A percentile compares a stretch with the other conserved stretches of the same genome.
These are phyloP conservation scores for Amanita polypyramis DNA, from an alignment of 768 basidiomycete species.

Conservation along the genomic window DNA sequence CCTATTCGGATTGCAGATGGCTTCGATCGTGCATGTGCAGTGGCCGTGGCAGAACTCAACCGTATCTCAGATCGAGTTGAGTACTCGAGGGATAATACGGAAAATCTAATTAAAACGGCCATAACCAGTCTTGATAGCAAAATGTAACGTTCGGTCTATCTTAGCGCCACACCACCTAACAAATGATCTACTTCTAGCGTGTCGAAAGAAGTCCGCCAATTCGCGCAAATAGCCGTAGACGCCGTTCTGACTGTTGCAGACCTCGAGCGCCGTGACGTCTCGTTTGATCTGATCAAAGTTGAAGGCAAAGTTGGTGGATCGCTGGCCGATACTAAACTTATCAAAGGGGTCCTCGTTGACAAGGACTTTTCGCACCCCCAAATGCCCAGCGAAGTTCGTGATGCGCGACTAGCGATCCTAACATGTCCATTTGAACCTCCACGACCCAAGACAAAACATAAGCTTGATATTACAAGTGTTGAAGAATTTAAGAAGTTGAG, in stretches of 20 bases:
- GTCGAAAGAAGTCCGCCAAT: slow-evolving; percentile 91
- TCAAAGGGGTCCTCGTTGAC: slow-evolving; percentile 97
- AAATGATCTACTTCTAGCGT: slow-evolving; percentile 45
- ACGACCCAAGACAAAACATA: slow-evolving; percentile 98
- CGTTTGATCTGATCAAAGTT: slow-evolving; percentile 98
- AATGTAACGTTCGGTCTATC: slow-evolving; percentile 50
- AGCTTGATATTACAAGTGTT: slow-evolving; percentile 92
- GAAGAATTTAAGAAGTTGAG: slow-evolving; percentile 95
- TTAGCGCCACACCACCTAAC: neutral
- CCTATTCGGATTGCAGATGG: slow-evolving; percentile 99
- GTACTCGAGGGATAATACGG: slow-evolving; percentile 73
- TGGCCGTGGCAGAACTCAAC: slow-evolving; percentile 87
- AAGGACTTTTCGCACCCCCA: slow-evolving; percentile 99
- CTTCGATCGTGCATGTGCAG: slow-evolving; percentile 87
- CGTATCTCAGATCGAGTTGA: slow-evolving; percentile 83
- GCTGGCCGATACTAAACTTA: slow-evolving; percentile 87
- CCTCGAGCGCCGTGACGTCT: slow-evolving; percentile 87
- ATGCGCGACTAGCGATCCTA: slow-evolving; percentile 91
- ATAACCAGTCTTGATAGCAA: slow-evolving; percentile 97
- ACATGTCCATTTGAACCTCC: slow-evolving; percentile 99
- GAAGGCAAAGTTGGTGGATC: slow-evolving; percentile 98
- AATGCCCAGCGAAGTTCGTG: slow-evolving; percentile 83
- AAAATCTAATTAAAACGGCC: slow-evolving; percentile 86
- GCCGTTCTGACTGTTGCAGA: slow-evolving; percentile 94
- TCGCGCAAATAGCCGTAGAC: slow-evolving; percentile 96